phyloP scores from a whole-genome alignment of 2,329 filamentous ascomycete species.

The Orbilia javanica region DNA sequence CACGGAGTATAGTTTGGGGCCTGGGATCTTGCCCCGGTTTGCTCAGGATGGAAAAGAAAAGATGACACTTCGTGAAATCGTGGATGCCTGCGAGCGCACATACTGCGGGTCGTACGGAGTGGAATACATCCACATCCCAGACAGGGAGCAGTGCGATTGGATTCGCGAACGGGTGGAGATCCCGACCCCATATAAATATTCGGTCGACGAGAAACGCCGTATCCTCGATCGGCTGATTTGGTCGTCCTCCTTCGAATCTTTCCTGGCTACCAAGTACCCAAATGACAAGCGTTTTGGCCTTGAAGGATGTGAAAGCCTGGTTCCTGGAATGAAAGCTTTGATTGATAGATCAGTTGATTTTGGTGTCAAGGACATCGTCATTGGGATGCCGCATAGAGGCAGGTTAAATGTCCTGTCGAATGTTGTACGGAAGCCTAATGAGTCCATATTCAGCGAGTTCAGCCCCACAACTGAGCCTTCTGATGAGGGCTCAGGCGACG shows the following conservation, averaged over 20 bases:
- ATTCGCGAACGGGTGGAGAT: constrained; percentile 94
- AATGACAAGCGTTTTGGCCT: constrained; percentile 99
- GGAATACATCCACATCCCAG: constrained; percentile 98
- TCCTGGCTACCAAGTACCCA: constrained; percentile 96
- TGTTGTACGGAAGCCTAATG: constrained; percentile 98
- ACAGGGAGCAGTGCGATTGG: constrained; percentile 98
- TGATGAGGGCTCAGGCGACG: constrained; percentile 96
- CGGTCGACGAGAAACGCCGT: constrained; percentile 96
- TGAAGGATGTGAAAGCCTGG: constrained; percentile 95
- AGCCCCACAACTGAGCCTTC: constrained; percentile 86
- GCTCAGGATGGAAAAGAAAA: constrained; percentile 88
- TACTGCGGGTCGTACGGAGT: constrained; percentile 98
- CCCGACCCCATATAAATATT: constrained; percentile 95
- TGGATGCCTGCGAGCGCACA: constrained; percentile 90
- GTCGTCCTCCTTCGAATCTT: constrained; percentile 96
- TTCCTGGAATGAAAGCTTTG: constrained; percentile 98
- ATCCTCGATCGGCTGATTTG: constrained; percentile 98
- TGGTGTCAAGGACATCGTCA: constrained; percentile 98
- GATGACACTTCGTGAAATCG: constrained; percentile 96
- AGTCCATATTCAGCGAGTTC: constrained; percentile 99
- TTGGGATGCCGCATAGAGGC: constrained; percentile 99
- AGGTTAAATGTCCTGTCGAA: constrained; percentile 98
- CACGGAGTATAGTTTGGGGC: constrained; percentile 89
- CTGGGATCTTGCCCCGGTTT: constrained; percentile 94
- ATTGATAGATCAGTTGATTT: constrained; percentile 99